These are phyloP conservation scores for Hypoxylon sp. DNA, from an alignment of 2,329 filamentous ascomycete species.

Conservation along the genomic window DNA sequence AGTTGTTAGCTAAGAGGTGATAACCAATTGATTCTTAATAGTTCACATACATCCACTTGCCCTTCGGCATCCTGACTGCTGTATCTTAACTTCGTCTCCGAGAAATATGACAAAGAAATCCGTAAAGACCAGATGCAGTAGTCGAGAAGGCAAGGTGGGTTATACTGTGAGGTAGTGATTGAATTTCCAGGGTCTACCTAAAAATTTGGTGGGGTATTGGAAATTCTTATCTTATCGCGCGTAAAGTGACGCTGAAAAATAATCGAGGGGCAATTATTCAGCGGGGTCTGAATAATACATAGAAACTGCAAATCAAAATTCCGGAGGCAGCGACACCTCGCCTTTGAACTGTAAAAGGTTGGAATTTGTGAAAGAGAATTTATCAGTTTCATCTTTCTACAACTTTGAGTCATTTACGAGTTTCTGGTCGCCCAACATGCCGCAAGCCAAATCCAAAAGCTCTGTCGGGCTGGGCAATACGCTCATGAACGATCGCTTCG, in stretches of 20 bases:
- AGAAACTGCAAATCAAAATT: constrained; percentile 5
- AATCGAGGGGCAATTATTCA: constrained; percentile 66
- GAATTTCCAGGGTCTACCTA: constrained; percentile 32
- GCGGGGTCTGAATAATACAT: constrained; percentile 30
- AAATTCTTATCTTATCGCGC: constrained; percentile 50
- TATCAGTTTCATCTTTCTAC: not conserved
- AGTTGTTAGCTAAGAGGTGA: constrained; percentile 39
- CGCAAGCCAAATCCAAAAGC: constrained; percentile 91
- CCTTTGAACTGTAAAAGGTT: constrained; percentile 7
- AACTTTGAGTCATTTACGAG: not conserved
- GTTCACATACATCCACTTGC: constrained; percentile 78
- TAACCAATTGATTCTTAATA: not conserved
- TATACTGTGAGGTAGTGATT: constrained; percentile 15
- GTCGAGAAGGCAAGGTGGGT: constrained; percentile 4
- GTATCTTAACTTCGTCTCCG: not conserved
- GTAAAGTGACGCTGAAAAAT: constrained; percentile 55
- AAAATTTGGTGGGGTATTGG: constrained; percentile 53
- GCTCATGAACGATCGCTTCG: constrained; percentile 99
- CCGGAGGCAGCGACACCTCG: constrained; percentile 11
- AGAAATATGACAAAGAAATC: not conserved
- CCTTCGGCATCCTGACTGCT: constrained; percentile 76
- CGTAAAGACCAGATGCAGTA: not conserved
- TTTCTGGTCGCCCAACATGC: constrained; percentile 61
- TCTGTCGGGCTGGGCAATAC: constrained; percentile 94
- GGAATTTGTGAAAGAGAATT: constrained; percentile 8